Percentiles rank a stretch among this genome's conserved stretches.
Evolutionary conservation across 148 eudicot genomes (phyloP).

Genomic region (Cornus florida): DNA sequence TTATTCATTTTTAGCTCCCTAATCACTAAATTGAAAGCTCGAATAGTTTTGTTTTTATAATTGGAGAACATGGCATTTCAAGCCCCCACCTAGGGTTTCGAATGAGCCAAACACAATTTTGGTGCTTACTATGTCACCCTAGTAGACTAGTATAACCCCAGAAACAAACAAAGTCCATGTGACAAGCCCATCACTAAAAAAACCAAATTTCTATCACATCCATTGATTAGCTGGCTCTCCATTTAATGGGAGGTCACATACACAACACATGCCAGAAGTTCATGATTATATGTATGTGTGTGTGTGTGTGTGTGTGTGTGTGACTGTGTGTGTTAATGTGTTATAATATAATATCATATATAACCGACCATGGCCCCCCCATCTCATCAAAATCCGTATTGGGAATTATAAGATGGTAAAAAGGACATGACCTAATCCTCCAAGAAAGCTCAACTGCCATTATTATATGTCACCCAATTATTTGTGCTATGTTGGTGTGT

Average conservation of each 20-base stretch:
- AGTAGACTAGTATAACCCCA: neutral
- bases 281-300: too few relatives aligned
- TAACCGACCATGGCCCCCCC: constrained; percentile 23
- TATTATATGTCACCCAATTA: constrained; percentile 25
- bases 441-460: constrained; percentile 16
- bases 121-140: too few relatives aligned
- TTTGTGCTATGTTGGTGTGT: constrained; percentile 15
- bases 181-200: neutral
- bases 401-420: constrained; percentile 5
- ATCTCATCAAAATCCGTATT: neutral
- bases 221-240: neutral
- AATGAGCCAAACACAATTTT: too few relatives aligned
- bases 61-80: too few relatives aligned
- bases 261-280: neutral
- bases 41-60: too few relatives aligned
- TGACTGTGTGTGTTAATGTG: too few relatives aligned
- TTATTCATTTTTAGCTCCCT: too few relatives aligned
- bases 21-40: too few relatives aligned
- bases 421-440: constrained; percentile 15
- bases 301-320: too few relatives aligned
- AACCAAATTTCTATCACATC: neutral
- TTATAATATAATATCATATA: neutral
- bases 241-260: neutral
- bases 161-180: too few relatives aligned
- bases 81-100: too few relatives aligned